Base-by-base conservation (phyloP, 257 asterid genomes). In the Eustoma russellianum region DNA sequence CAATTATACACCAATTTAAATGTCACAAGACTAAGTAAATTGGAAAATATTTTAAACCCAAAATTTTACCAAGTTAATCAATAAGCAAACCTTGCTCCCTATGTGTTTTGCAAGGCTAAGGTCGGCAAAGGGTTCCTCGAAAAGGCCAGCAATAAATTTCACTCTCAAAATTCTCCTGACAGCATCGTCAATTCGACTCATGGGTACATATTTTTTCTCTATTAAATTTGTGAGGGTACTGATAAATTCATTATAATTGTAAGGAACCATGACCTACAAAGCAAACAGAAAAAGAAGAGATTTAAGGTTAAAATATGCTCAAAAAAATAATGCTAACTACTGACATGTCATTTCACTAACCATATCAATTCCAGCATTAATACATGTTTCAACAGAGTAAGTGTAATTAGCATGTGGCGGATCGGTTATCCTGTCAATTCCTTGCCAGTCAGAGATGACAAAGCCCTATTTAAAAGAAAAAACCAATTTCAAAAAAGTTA, bases 281-380 rank as follows among this genome's bases (percentile, higher is more conserved):
- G 8, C 46, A 9, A 55, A 33, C 15, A 55, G 8, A 40, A 38
- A 0, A 8, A 33, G 16, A 51, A 5, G 11, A 34, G 17, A 9
- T 11, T 11, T 11, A 7, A 7, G 8, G 43, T 38, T 38, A 38
- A 5, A 15, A 56, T 24, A 1, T 24, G 30, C 30, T 24, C 30
- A 24, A 24, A 24, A 24, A 19, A 24, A 24, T 24, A 24, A 24
- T 24, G 2, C 30, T 24, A 24, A 24, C 30, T 24, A 59, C 19
- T 8, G 28, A 63, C 63, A 55, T 33, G 62, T 52, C 17, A 9
- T 46, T 8, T 17, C 9, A 64, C 69, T 35, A 13, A 83, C 87
- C 84, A 84, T 84, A 64, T 81, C 90, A 55, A 84, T 66, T 41
- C 94, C 94, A 13, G 94, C 85, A n/a, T 71, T 76, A 41, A 84